These are phyloP conservation scores for Coniochaeta pulveracea DNA, from an alignment of 2,329 filamentous ascomycete species.

Conservation along the genomic window DNA sequence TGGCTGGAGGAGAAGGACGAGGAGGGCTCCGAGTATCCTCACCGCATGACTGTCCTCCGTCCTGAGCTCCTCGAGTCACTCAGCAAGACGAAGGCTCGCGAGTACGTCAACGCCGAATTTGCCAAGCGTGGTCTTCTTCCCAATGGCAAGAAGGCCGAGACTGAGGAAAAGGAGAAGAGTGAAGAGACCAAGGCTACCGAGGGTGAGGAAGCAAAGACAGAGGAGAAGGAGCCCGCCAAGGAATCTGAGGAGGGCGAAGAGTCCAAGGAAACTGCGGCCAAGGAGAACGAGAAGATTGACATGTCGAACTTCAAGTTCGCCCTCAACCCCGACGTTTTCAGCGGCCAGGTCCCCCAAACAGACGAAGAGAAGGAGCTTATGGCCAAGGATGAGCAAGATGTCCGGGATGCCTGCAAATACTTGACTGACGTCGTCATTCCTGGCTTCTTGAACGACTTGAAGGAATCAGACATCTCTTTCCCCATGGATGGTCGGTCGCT, in stretches of 20 bases:
- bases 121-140: slow-evolving; percentile 42
- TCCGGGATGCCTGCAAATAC: slow-evolving; percentile 72
- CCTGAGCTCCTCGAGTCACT: slow-evolving; percentile 83
- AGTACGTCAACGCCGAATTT: slow-evolving; percentile 75
- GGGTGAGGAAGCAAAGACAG: slow-evolving; percentile 25
- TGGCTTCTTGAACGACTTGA: slow-evolving; percentile 75
- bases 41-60: slow-evolving; percentile 90
- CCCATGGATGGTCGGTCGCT: slow-evolving; percentile 97
- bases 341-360: slow-evolving; percentile 80
- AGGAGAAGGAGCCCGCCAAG: slow-evolving; percentile 30
- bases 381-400: slow-evolving; percentile 75
- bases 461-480: slow-evolving; percentile 89
- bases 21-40: slow-evolving; percentile 60
- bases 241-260: slow-evolving; percentile 18
- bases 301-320: slow-evolving; percentile 78
- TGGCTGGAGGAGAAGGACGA: slow-evolving; percentile 73
- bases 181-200: slow-evolving; percentile 23
- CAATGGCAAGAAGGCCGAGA: slow-evolving; percentile 17
- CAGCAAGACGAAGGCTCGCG: slow-evolving; percentile 74
- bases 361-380: slow-evolving; percentile 80
- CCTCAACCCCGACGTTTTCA: slow-evolving; percentile 92
- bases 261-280: slow-evolving; percentile 23
- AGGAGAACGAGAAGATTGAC: slow-evolving; percentile 61
- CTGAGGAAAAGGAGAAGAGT: slow-evolving; percentile 16
- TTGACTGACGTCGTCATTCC: slow-evolving; percentile 70